Evolutionary conservation across 805 yeast species (phyloP), one percentile per base, ranked within the genome.

Genomic region (Blastobotrys attinorum): DNA sequence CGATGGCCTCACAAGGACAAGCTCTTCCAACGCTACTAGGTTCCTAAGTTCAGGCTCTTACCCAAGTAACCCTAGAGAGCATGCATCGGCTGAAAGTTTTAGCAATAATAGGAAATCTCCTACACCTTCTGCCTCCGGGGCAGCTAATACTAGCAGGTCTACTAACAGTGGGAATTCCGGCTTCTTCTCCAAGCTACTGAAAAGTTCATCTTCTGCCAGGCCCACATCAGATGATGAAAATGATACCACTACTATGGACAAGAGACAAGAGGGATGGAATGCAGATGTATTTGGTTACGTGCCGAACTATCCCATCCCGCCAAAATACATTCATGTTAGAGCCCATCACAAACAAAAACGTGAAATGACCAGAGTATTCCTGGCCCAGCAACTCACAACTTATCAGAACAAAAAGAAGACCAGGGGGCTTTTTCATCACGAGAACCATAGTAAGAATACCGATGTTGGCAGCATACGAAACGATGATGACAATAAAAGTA

Each of bases 341-440:
- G 54, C 65, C 7, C 63, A 61, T 40, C 53, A 54, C 16, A 57
- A 62, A 40, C 40, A 48, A 42, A 39, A 51, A 22, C 51, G 57
- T 31, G 59, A 57, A 22, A 58, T 62, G 40, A 57, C 50, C 33
- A 55, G 59, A 18, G 47, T 58, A 18, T 61, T 61, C 45, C 55
- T 63, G 37, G 66, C 66, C 22, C 68, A 65, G 50, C 62, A 61
- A 44, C 51, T 64, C 11, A 22, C 34, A n/a, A 40, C 48, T 3
- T 33, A 35, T 16, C 37, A 33, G 10, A 40, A 39, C 15, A 22
- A 39, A 18, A 34, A 40, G 15, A 22, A 23, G 20, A 39, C 31
- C 15, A 25, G 29, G 29, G 10, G 11, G 7, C n/a, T 31, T n/a
- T 25, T 25, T 11, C 29, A 25, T 25, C 29, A 25, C 29, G 29